Percentiles rank a stretch among this genome's conserved stretches.
Conservation (phyloP, 2,329 filamentous ascomycete species). For the Ascochyta fabae region DNA sequence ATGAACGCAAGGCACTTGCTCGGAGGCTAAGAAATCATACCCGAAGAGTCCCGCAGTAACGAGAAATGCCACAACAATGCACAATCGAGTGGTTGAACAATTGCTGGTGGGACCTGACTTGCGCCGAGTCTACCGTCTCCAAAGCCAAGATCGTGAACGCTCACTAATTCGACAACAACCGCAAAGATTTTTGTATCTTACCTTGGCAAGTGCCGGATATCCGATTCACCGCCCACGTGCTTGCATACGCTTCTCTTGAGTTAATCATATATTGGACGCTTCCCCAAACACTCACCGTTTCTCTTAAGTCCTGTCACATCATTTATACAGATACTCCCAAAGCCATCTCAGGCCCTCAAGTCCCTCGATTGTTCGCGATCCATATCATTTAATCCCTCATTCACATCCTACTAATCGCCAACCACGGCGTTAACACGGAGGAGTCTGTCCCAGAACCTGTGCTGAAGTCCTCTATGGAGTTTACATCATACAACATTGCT, state of each 20-base stretch:
- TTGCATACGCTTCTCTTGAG: not conserved
- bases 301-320: too few species aligned
- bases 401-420: constrained; percentile 22
- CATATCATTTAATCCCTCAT: not conserved
- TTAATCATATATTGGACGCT: not conserved
- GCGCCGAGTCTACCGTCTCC: not conserved
- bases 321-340: not conserved
- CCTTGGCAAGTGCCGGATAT: constrained; percentile 12
- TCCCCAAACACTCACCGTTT: not conserved
- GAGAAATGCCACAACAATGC: too few species aligned
- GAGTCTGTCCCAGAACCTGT: constrained; percentile 39
- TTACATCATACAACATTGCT: constrained; percentile 23
- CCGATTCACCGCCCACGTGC: constrained; percentile 5
- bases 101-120: not conserved
- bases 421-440: constrained; percentile 35
- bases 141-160: constrained; percentile 4
- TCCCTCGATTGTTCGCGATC: not conserved
- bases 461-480: constrained; percentile 37
- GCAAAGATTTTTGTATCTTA: not conserved
- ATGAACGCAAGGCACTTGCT: too few species aligned
- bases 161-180: not conserved
- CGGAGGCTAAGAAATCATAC: too few species aligned
- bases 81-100: too few species aligned
- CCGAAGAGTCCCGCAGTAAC: too few species aligned
- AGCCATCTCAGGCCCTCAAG: not conserved